Base-by-base conservation (phyloP, 257 asterid genomes). In the Asclepias syriaca region DNA sequence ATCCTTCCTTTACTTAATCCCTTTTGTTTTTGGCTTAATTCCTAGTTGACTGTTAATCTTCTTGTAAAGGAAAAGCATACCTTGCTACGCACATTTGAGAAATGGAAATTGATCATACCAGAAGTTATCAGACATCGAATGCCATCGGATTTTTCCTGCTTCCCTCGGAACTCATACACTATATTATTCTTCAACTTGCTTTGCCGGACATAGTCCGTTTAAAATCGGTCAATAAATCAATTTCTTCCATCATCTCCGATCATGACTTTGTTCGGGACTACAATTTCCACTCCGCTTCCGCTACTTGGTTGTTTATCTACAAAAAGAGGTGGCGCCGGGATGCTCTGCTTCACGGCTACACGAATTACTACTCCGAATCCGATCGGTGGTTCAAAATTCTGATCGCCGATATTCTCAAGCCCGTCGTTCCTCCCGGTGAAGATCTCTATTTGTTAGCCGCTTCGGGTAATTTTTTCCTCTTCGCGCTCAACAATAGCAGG, bases 391-490 rank as follows among this genome's bases (percentile, higher is more conserved):
- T 84, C 78, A 79, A 76, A 16, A 74, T 81, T 54, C 15, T 61
- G 66, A 77, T 84, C 1, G 73, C 74, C 6, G 81, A 81, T 58
- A 27, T 81, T 65, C 34, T 84, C 63, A 81, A 81, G 68, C 46
- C 75, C 16, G 74, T 77, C 50, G 82, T 81, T 65, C 84, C 87
- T 18, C 82, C 84, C 0, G 82, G 87, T 18, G 85, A 81, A 56
- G 87, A 84, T 65, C 80, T 84, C 22, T 84, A 84, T 40, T 70
- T 81, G 69, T 59, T 84, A 74, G 76, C 87, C 5, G 87, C 87
- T 3, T 71, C 80, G 8, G 87, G 82, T 60, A 84, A 84, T 60
- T 49, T 78, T 48, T 83, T 84, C 69, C 75, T 84, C 4, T 84
- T 84, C 40, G 87, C 85, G 34, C 69, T 84, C 66, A 84, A 81